Base-by-base conservation (phyloP, 768 basidiomycete species). In the Mycena galopus region DNA sequence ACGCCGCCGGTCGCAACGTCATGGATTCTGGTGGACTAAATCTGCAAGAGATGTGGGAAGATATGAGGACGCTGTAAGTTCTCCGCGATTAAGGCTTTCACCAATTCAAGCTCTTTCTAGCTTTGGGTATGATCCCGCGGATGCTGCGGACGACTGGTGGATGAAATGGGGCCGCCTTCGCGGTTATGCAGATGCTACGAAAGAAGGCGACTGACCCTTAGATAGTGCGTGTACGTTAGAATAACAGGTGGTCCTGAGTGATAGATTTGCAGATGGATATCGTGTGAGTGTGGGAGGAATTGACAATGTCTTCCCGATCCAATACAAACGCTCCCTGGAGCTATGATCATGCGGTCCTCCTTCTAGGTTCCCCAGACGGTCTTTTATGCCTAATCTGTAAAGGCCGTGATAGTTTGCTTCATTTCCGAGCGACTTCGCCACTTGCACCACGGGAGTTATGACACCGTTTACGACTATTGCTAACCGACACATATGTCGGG, bases 101-200 rank as follows among this genome's bases (percentile, higher is more conserved):
- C n/a, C n/a, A n/a, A n/a, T n/a, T n/a, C n/a, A n/a, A n/a, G n/a
- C n/a, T n/a, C n/a, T n/a, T n/a, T n/a, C n/a, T 47, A 72, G 71
- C 8, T 72, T 72, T 32, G 64, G 63, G 16, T 73, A 73, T 27
- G 67, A 73, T 47, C 67, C 72, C 21, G 67, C 62, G 11, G 72
- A 73, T 47, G 72, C 30, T 8, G 72, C 72, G 5, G 72, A 73
- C 37, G 64, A 73, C 17, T 73, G 72, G 72, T 73, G 67, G 67
- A 39, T 73, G 7, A 32, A 62, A 1, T 73, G 72, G 72, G 67
- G 72, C 16, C 67, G 67, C 10, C 63, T 73, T 9, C 67, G 72
- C 16, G 67, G 55, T 27, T 50, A n/a, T n/a, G n/a, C n/a, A 33
- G 55, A 5, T 11, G 67, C 50, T 14, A 51, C 39, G 50, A 51